Conservation (phyloP, 2,329 filamentous ascomycete genomes). For the Aspergillus eucalypticola region DNA sequence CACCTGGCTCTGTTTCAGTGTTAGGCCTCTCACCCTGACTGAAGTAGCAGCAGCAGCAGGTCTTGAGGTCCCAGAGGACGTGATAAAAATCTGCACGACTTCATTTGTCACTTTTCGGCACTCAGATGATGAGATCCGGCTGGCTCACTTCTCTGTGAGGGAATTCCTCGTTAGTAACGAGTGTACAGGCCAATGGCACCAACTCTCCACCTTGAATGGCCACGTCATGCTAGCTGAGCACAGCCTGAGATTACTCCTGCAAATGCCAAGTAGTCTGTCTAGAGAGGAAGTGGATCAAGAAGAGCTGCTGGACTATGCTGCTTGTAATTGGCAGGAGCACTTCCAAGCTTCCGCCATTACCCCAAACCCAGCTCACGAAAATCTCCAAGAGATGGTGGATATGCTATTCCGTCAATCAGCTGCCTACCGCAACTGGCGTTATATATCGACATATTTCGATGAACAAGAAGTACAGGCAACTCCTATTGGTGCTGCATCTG, state of each 20-base stretch:
- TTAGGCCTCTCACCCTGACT: not conserved
- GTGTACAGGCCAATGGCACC: not conserved
- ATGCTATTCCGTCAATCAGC: not conserved
- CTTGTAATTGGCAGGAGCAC: not conserved
- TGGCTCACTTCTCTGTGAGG: not conserved
- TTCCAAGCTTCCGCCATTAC: not conserved
- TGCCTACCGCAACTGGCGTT: not conserved
- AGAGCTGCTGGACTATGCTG: not conserved
- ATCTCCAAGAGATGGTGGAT: not conserved
- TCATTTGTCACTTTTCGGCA: not conserved
- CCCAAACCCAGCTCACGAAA: not conserved
- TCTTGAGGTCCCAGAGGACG: not conserved
- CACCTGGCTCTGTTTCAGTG: not conserved
- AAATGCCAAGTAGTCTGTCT: not conserved
- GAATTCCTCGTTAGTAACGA: not conserved
- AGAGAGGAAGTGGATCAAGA: not conserved
- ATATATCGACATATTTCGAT: not conserved
- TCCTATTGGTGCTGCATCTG: not conserved
- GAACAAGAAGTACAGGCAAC: not conserved
- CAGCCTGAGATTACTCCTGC: not conserved
- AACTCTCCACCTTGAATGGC: not conserved
- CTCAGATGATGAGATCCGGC: not conserved
- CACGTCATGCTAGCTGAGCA: not conserved
- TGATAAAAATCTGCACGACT: not conserved
- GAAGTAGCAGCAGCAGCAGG: not conserved